Base-by-base conservation (phyloP, 116 monocot genomes). In the Dioscorea cayenensis region DNA sequence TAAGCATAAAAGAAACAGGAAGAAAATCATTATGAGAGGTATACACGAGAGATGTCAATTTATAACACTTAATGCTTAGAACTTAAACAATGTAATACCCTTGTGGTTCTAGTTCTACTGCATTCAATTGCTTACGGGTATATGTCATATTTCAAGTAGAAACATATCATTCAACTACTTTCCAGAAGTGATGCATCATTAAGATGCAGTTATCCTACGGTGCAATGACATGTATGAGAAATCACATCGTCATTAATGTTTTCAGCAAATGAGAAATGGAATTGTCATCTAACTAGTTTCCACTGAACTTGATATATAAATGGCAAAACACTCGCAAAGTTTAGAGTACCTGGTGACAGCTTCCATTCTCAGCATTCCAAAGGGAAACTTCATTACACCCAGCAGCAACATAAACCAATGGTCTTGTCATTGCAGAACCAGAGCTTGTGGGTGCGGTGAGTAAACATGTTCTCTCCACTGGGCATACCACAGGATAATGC, bases 291-390 rank as follows among this genome's bases (percentile, higher is more conserved):
- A 55, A 55, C 55, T 55, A n/a, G 55, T 55, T 55, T 55, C 55
- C n/a, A 5, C 16, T 18, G 17, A 21, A 49, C 23, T 16, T 49
- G 22, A 18, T n/a, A 50, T 48, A 43, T 38, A 67, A 36, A 67
- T 58, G 19, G 59, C 1, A 38, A 27, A 1, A 38, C 14, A 20
- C 18, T 23, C 13, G 16, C 63, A 60, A 22, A n/a, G n/a, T 71
- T 52, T 35, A n/a, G n/a, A 65, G 6, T 83, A 99, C 99, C 94
- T 99, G 94, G 73, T 94, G 94, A 66, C 99, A 94, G 73, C 91
- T 99, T 66, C 91, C 99, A 77, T 88, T 94, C 73, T 99, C 94
- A 65, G 94, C 99, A 89, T 94, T 91, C 99, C 99, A 99, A 6
- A 99, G 87, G n/a, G 99, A 91, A 70, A 99, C 90, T 80, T 99